Evolutionary conservation across 331 rosid genomes (phyloP).

Genomic region (Rosa hybrid): DNA sequence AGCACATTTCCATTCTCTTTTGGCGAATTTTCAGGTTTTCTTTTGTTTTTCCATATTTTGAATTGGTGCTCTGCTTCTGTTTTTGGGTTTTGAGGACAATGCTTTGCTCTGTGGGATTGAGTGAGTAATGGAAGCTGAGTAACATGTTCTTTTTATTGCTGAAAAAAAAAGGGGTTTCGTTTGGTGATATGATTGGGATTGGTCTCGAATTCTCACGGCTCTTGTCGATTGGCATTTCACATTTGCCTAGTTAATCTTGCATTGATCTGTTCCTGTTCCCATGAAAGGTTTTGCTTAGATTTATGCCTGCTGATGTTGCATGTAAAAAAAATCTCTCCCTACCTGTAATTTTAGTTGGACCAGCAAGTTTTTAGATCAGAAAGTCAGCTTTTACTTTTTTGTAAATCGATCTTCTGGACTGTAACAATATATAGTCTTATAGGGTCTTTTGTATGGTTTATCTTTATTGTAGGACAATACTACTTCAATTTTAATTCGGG

Average conservation of each 20-base stretch:
- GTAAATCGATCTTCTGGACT: too few relatives aligned
- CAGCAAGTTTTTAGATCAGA: not conserved
- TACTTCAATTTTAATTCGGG: too few relatives aligned
- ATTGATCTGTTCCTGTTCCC: not conserved
- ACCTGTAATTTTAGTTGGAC: not conserved
- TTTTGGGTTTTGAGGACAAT: constrained; percentile 7
- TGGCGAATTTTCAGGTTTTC: not conserved
- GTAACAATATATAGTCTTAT: too few relatives aligned
- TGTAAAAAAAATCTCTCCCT: not conserved
- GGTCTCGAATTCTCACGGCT: not conserved
- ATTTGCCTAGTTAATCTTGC: not conserved
- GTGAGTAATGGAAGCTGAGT: not conserved
- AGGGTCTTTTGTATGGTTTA: too few relatives aligned
- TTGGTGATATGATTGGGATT: not conserved
- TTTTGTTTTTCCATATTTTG: not conserved
- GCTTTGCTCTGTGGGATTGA: not conserved
- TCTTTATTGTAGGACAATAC: too few relatives aligned
- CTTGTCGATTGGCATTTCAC: not conserved
- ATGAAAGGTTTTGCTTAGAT: not conserved
- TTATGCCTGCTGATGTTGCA: constrained; percentile 5
- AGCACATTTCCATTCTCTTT: constrained; percentile 4
- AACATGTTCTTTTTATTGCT: not conserved
- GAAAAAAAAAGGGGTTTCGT: not conserved
- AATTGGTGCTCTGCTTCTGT: not conserved
- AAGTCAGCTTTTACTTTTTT: not conserved